Base-by-base conservation (phyloP, 2,329 filamentous ascomycete genomes). In the Diaporthe australafricana region DNA sequence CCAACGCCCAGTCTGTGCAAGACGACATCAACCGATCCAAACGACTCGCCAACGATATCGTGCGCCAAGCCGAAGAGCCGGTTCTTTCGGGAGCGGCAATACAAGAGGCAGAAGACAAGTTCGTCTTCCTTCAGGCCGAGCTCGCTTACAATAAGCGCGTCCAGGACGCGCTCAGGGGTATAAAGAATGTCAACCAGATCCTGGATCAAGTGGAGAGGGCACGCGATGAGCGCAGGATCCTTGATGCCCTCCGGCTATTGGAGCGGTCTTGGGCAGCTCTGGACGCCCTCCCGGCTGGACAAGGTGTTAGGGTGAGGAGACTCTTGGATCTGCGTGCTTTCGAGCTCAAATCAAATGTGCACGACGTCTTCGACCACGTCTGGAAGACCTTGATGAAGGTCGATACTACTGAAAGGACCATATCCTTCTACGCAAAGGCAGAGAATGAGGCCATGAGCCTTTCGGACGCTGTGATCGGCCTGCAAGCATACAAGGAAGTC, bases 21-120 rank as follows among this genome's bases (percentile, higher is more conserved):
- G 89, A 92, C 74, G 96, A 98, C 79, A 96, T 98, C 75, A 90
- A 94, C 77, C 89, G 90, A 57, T 96, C 94, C 30, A 92, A 94
- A 77, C 88, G 89, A 20, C 91, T 95, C 45, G 95, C 96, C 27
- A 91, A 91, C 77, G 91, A 95, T 71, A 97, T 98, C 72, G 89
- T 96, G 6, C 88, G 91, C 55, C 90, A 94, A 77, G 92, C 95
- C 67, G 92, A 96, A 78, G 89, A 86, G 2, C 88, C 88, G 1
- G 85, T 85, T 63, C 81, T 86, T 1, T 87, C 87, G 0, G 89
- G 89, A 3, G 84, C 88, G 75, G 81, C 85, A 1, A 84, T 88
- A 47, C 79, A 85, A 38, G 85, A 89, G 60, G 87, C 87, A 11
- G 86, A 89, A 68, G 84, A 85, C 27, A 88, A 86, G 76, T 84